phyloP scores from a whole-genome alignment of 371 early-diverging fungal genomes.

The Apophysomyces elegans region DNA sequence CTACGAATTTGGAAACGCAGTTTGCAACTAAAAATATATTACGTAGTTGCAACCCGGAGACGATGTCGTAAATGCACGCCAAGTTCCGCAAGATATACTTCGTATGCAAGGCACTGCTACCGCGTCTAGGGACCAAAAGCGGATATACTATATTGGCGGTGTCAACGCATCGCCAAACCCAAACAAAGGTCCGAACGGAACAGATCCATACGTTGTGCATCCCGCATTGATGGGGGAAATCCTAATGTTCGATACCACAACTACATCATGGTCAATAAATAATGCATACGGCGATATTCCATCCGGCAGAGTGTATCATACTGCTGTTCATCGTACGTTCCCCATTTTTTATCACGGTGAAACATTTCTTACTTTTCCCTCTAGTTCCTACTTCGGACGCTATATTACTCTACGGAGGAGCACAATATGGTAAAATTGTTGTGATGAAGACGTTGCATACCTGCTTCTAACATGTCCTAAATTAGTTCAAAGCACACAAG shows the following conservation, averaged over 20 bases:
- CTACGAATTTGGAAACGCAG: background rate
- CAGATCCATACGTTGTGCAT: background rate
- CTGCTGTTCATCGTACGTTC: constrained; percentile 7
- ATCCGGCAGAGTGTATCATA: constrained; percentile 18
- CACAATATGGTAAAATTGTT: background rate
- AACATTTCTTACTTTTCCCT: background rate
- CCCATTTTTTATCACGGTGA: background rate
- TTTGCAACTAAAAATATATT: background rate
- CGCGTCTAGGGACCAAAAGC: background rate
- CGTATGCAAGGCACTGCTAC: background rate
- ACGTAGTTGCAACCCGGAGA: background rate
- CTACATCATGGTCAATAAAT: constrained; percentile 3
- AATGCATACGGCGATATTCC: constrained; percentile 12
- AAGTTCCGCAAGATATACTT: background rate
- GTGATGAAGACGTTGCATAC: background rate
- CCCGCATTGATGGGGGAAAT: constrained; percentile 16
- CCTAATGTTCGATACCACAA: constrained; percentile 15
- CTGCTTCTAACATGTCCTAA: background rate
- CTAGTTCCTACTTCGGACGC: background rate
- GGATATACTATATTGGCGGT: background rate
- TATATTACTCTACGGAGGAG: background rate
- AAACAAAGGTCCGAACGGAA: background rate
- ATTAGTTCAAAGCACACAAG: background rate
- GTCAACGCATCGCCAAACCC: background rate
- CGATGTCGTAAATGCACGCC: background rate